Evolutionary conservation across 2,329 filamentous ascomycete genomes (phyloP).

Genomic region (Malbranchea cinnamomea): DNA sequence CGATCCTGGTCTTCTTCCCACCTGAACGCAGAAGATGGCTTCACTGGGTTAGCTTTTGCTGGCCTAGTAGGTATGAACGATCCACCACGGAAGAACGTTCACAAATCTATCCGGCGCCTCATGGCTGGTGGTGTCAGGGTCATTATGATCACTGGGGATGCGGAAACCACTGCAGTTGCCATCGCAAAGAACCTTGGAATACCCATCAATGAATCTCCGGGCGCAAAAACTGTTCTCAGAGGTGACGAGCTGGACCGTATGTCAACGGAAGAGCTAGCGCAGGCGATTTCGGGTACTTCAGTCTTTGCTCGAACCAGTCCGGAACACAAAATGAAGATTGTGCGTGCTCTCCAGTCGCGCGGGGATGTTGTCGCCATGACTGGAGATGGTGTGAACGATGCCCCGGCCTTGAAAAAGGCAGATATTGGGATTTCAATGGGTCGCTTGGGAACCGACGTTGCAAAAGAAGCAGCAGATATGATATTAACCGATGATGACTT

Average conservation of each 20-base stretch:
- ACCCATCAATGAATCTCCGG: conserved; percentile 49
- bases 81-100: conserved; percentile 79
- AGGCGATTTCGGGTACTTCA: conserved; percentile 73
- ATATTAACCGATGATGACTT: conserved; percentile 83
- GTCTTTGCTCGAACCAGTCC: conserved; percentile 95
- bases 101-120: conserved; percentile 71
- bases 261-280: conserved; percentile 68
- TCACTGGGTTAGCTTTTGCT: conserved; percentile 72
- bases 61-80: conserved; percentile 96
- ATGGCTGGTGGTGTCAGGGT: conserved; percentile 93
- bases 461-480: conserved; percentile 86
- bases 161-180: conserved; percentile 83
- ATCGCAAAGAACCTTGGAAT: conserved; percentile 95
- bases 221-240: conserved; percentile 52
- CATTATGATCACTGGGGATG: conserved; percentile 98
- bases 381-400: conserved; percentile 94
- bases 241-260: conserved; percentile 91
- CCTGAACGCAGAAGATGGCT: conserved; percentile 54
- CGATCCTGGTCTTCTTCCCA: conserved; percentile 16
- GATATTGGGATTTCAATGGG: conserved; percentile 99
- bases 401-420: conserved; percentile 87
- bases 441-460: conserved; percentile 83
- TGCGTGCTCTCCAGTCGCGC: conserved; percentile 74
- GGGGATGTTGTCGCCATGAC: conserved; percentile 99
- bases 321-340: conserved; percentile 96